These are phyloP conservation scores for Blastocystis sp. DNA, from an alignment of 352 stramenopile genomes.

Conservation along the genomic window DNA sequence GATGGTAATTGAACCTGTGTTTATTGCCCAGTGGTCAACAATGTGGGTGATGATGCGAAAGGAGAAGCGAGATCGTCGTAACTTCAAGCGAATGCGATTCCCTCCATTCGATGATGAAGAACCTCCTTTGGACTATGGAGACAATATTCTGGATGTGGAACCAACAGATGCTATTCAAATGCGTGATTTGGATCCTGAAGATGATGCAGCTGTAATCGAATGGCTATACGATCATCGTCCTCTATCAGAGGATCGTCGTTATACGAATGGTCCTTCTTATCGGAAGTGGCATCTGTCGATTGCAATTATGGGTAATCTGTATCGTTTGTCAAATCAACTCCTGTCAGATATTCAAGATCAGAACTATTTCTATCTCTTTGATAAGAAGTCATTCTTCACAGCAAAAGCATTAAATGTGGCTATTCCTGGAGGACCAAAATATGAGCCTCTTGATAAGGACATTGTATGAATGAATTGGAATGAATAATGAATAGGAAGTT, in stretches of 20 bases:
- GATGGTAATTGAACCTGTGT: conserved; percentile 96
- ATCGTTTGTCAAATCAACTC: conserved; percentile 88
- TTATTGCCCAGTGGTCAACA: conserved; percentile 97
- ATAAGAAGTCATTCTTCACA: conserved; percentile 95
- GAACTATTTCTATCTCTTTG: conserved; percentile 86
- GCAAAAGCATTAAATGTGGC: conserved; percentile 98
- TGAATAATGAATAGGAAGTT: too few relatives aligned
- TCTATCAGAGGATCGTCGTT: conserved; percentile 76
- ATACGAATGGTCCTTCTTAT: conserved; percentile 94
- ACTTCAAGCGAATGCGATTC: conserved; percentile 99
- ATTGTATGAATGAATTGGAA: too few relatives aligned
- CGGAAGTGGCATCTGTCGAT: conserved; percentile 89
- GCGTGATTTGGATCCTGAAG: conserved; percentile 81
- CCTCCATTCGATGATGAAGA: conserved; percentile 99
- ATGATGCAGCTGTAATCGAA: conserved; percentile 84
- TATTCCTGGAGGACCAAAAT: conserved; percentile 96
- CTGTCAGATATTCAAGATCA: conserved; percentile 90
- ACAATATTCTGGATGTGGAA: conserved; percentile 90
- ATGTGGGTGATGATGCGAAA: conserved; percentile 99
- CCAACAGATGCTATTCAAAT: conserved; percentile 80
- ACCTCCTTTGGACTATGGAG: conserved; percentile 85
- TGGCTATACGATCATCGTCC: conserved; percentile 98
- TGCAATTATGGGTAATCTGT: conserved; percentile 91
- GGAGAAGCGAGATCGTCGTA: conserved; percentile 93
- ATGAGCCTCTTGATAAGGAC: conserved; percentile 96